Evolutionary conservation across 2,329 filamentous ascomycete genomes (phyloP).

Genomic region (Drechslerella dactyloides): DNA sequence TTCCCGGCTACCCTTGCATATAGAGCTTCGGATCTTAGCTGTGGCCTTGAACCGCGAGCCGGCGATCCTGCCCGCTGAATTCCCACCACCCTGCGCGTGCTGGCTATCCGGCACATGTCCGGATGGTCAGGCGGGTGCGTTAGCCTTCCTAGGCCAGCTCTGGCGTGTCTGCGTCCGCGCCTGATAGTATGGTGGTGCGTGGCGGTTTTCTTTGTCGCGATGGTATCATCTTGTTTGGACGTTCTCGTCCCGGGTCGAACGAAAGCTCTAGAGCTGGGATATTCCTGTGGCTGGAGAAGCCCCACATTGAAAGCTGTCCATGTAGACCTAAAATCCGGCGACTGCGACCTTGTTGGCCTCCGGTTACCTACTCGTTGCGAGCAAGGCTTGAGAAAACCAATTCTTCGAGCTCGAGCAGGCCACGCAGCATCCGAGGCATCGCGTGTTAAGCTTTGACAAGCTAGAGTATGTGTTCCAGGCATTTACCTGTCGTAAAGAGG

Average conservation of each 20-base stretch:
- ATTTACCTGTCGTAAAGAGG: background rate
- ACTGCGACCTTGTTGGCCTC: constrained; percentile 13
- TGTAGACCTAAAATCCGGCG: constrained; percentile 19
- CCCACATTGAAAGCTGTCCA: constrained; percentile 6
- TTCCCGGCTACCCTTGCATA: constrained; percentile 24
- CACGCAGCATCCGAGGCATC: constrained; percentile 39
- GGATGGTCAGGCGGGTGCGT: background rate
- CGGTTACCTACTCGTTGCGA: constrained; percentile 26
- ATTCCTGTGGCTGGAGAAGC: constrained; percentile 47
- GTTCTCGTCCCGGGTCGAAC: background rate
- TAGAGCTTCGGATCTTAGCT: constrained; percentile 26
- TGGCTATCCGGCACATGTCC: background rate
- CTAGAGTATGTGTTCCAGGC: background rate
- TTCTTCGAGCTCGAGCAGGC: constrained; percentile 8
- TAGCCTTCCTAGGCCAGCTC: no score
- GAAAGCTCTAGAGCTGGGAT: constrained; percentile 17
- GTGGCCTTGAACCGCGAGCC: constrained; percentile 24
- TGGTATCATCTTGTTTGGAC: no score
- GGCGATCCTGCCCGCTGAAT: constrained; percentile 25
- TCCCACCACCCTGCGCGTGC: constrained; percentile 15
- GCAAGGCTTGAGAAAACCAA: constrained; percentile 11
- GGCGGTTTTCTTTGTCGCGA: background rate
- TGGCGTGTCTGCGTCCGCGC: no score
- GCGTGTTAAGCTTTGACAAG: constrained; percentile 27
- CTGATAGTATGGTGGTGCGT: background rate